A percentile compares a stretch with the other conserved stretches of the same genome.
These are phyloP conservation scores for Cavenderia fasciculata DNA, from an alignment of 78 protist genomes.

Conservation along the genomic window DNA sequence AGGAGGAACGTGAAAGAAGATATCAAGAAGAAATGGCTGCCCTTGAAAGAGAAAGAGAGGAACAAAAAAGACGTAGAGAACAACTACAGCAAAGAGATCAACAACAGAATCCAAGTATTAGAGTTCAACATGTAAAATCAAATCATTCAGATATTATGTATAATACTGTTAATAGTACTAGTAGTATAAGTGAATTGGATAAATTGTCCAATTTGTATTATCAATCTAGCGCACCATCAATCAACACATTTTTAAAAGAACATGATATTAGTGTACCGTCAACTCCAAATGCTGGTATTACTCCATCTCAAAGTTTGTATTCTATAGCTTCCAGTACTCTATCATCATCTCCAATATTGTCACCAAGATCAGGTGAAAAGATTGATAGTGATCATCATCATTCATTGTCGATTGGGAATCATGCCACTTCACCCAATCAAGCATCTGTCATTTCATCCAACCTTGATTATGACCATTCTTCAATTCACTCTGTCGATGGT, in stretches of 20 bases:
- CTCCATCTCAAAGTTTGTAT: background rate
- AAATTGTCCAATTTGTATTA: background rate
- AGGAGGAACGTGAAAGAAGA: constrained; percentile 1
- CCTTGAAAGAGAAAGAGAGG: constrained; percentile 3
- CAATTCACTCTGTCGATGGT: background rate
- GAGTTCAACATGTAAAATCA: too few relatives aligned
- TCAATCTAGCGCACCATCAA: background rate
- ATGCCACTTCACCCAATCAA: background rate
- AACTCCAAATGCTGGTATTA: background rate
- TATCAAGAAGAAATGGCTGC: background rate
- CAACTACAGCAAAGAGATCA: too few relatives aligned
- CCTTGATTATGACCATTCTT: background rate
- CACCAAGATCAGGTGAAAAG: constrained; percentile 8
- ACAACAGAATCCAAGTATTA: too few relatives aligned
- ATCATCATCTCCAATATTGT: background rate
- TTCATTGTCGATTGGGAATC: background rate
- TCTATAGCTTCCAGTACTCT: background rate
- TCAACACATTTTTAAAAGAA: background rate
- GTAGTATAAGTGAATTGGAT: background rate
- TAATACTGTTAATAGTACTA: background rate
- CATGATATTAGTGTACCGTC: background rate
- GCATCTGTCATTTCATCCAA: too few relatives aligned
- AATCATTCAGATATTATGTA: background rate
- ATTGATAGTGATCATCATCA: background rate
- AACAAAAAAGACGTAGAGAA: background rate